These are phyloP conservation scores for Xylaria palmicola DNA, from an alignment of 495 filamentous ascomycete species.

Conservation along the genomic window DNA sequence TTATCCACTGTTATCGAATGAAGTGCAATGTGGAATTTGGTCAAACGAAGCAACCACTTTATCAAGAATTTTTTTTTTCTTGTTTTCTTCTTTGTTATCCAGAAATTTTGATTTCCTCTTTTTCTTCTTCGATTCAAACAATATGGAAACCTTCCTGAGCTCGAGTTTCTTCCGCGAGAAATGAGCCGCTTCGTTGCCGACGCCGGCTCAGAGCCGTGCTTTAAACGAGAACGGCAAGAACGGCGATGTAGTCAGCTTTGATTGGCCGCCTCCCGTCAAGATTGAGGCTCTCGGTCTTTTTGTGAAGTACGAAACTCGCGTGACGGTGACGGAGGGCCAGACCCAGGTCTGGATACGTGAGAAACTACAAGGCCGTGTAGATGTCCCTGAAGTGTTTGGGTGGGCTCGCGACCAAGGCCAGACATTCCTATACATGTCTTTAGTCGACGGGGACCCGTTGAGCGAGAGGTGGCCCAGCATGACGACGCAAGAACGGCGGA, in stretches of 20 bases:
- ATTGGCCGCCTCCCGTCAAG: constrained; percentile 6
- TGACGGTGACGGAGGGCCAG: constrained; percentile 7
- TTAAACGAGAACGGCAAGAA: constrained; percentile 6
- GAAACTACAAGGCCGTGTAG: not conserved
- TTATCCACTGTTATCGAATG: not conserved
- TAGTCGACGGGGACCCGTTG: constrained; percentile 25
- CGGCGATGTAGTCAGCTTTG: not conserved
- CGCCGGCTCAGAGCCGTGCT: constrained; percentile 10
- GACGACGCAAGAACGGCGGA: constrained; percentile 22
- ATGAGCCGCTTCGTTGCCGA: constrained; percentile 6
- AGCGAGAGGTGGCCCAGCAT: constrained; percentile 29
- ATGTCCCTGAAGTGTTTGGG: constrained; percentile 17
- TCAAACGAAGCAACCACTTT: not conserved
- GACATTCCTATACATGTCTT: constrained; percentile 31
- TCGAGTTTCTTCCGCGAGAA: constrained; percentile 10
- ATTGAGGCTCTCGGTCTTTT: constrained; percentile 7
- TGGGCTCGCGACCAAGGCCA: constrained; percentile 22
- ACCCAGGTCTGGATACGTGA: constrained; percentile 10
- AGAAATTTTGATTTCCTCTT: too few relatives aligned
- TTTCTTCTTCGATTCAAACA: not conserved
- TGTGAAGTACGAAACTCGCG: constrained; percentile 2
- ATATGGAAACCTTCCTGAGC: constrained; percentile 1
- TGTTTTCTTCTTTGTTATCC: too few relatives aligned
- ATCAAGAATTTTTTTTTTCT: not conserved
- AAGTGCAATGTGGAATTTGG: not conserved